These are phyloP conservation scores for Hypomyces rosellus DNA, from an alignment of 2,329 filamentous ascomycete species.

Conservation along the genomic window DNA sequence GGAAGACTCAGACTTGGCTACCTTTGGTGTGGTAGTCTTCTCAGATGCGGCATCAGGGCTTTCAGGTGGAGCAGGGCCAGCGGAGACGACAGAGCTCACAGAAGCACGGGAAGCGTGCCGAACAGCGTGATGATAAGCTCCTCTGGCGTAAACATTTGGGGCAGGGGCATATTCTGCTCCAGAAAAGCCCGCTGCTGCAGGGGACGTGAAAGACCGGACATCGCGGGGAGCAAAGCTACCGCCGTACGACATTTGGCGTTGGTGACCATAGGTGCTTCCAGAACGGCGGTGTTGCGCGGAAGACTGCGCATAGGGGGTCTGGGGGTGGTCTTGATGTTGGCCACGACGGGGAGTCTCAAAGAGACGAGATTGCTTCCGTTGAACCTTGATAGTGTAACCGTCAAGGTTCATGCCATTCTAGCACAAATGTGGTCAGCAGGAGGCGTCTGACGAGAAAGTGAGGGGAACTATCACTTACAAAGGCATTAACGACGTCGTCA, in stretches of 20 bases:
- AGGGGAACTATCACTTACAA: constrained; percentile 26
- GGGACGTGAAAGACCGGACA: no score
- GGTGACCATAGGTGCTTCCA: not conserved
- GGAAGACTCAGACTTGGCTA: not conserved
- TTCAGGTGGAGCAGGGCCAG: not conserved
- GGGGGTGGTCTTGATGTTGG: no score
- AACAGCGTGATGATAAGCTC: not conserved
- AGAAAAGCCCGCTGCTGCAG: not conserved
- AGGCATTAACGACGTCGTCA: constrained; percentile 27
- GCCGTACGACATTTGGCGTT: not conserved
- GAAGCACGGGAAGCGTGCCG: not conserved
- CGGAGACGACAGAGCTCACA: not conserved
- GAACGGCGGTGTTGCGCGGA: not conserved
- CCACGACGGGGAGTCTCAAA: constrained; percentile 13
- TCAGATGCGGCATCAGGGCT: not conserved
- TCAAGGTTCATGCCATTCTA: constrained; percentile 29
- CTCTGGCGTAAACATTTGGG: not conserved
- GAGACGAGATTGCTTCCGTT: constrained; percentile 28
- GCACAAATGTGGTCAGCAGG: constrained; percentile 9
- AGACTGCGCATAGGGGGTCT: no score
- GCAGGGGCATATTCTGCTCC: not conserved
- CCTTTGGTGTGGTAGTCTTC: not conserved
- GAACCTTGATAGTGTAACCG: constrained; percentile 29
- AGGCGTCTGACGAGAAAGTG: not conserved
- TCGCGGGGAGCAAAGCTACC: no score